Evolutionary conservation across 2,329 filamentous ascomycete species (phyloP).

Genomic region (Talaromyces sp.): DNA sequence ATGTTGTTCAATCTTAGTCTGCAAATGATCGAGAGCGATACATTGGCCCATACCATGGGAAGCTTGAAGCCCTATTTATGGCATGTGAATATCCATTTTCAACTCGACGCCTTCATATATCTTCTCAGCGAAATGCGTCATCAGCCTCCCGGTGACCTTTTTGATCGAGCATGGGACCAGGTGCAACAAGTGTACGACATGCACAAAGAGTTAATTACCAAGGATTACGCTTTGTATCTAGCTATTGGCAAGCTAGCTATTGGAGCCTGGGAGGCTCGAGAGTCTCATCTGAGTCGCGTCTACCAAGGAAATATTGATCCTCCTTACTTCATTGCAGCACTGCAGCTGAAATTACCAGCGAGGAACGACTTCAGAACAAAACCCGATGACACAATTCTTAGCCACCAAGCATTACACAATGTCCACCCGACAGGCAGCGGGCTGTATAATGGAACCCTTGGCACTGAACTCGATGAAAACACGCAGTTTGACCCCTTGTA

Average conservation of each 20-base stretch:
- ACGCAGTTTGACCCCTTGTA: neutral
- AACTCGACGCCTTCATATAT: neutral
- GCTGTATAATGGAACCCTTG: neutral
- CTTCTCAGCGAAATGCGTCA: neutral
- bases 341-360: neutral
- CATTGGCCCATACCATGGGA: neutral
- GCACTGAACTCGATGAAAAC: neutral
- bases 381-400: neutral
- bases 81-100: neutral
- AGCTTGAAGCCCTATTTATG: neutral
- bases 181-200: neutral
- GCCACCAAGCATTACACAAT: neutral
- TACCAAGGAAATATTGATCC: neutral
- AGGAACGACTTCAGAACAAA: neutral
- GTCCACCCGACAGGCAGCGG: neutral
- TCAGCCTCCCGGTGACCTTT: neutral
- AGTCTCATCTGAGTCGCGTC: neutral
- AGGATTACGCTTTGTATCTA: constrained; percentile 2
- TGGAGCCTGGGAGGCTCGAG: neutral
- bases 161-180: neutral
- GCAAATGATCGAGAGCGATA: neutral
- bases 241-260: constrained; percentile 6
- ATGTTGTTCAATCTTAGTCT: neutral
- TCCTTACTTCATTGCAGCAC: neutral
- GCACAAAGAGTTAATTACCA: neutral